A percentile compares a stretch with the other conserved stretches of the same genome.
Evolutionary conservation across 1,139 yeast genomes (phyloP).

Genomic region (Kodamaea derodonti): DNA sequence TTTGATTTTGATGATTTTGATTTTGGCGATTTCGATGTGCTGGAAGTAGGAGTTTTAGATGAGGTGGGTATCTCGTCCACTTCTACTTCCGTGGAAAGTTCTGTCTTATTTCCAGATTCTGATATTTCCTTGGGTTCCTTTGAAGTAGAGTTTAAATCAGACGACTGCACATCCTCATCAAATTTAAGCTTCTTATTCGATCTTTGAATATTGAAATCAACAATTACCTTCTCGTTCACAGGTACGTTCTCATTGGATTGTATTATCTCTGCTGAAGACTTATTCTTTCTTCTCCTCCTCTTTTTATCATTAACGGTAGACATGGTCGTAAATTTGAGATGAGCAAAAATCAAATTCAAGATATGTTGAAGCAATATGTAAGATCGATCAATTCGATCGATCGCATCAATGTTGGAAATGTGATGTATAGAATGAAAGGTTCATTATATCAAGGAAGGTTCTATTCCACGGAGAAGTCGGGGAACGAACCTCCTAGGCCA

Average conservation of each 20-base stretch:
- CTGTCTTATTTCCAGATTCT: not conserved
- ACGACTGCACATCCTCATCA: conserved; percentile 15
- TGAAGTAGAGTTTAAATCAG: not conserved
- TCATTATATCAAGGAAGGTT: too few relatives aligned
- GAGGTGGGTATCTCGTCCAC: not conserved
- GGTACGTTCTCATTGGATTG: not conserved
- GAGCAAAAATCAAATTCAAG: not conserved
- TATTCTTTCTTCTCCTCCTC: conserved; percentile 18
- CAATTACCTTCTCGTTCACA: conserved; percentile 4
- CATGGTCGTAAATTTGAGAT: not conserved
- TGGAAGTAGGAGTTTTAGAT: not conserved
- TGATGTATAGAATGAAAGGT: too few relatives aligned
- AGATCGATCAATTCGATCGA: too few relatives aligned
- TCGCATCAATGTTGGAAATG: too few relatives aligned
- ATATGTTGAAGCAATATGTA: too few relatives aligned
- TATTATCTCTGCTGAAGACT: conserved; percentile 1
- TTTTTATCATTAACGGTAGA: conserved; percentile 9
- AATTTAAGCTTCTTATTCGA: conserved; percentile 31
- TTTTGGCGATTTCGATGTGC: not conserved
- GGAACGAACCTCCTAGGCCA: too few relatives aligned
- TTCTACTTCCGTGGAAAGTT: not conserved
- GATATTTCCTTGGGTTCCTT: not conserved
- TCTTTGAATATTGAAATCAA: conserved; percentile 9
- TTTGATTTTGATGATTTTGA: conserved; percentile 2
- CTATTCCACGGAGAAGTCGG: too few relatives aligned